These are phyloP conservation scores for Thelonectria blattea DNA, from an alignment of 2,329 filamentous ascomycete genomes.

Conservation along the genomic window DNA sequence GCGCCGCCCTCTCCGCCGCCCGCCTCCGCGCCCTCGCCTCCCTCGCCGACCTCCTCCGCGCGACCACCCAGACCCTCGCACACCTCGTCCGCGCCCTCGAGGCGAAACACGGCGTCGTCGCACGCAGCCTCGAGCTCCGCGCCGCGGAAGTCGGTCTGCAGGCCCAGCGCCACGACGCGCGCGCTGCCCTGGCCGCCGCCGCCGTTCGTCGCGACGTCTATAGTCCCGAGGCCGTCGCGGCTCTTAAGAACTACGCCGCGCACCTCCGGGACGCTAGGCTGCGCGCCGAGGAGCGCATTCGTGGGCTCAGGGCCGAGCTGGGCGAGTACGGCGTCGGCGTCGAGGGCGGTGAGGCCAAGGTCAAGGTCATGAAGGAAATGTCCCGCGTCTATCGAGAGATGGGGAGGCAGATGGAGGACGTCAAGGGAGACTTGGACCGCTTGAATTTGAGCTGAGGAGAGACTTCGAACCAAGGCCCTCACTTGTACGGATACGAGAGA, in stretches of 20 bases:
- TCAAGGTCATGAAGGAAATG: slow-evolving; percentile 60
- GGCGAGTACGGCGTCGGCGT: slow-evolving; percentile 56
- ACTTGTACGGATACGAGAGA: slow-evolving; percentile 6
- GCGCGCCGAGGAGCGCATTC: slow-evolving; percentile 52
- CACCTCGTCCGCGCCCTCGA: slow-evolving; percentile 59
- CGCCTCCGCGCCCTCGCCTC: slow-evolving; percentile 48
- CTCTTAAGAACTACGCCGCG: slow-evolving; percentile 53
- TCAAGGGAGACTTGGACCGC: slow-evolving; percentile 53
- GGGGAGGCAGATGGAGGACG: slow-evolving; percentile 56
- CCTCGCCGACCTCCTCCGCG: slow-evolving; percentile 48
- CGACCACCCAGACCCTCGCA: slow-evolving; percentile 47
- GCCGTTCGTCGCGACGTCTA: slow-evolving; percentile 51
- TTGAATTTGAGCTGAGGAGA: slow-evolving; percentile 35
- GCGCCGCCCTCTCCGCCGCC: slow-evolving; percentile 43
- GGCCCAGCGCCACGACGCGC: slow-evolving; percentile 50
- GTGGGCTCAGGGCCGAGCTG: slow-evolving; percentile 51
- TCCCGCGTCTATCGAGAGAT: slow-evolving; percentile 58
- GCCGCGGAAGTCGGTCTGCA: slow-evolving; percentile 52
- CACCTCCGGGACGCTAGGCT: slow-evolving; percentile 57
- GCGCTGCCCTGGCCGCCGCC: slow-evolving; percentile 45
- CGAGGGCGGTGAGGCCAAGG: slow-evolving; percentile 48
- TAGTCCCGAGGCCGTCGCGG: slow-evolving; percentile 48
- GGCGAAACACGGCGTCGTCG: slow-evolving; percentile 60
- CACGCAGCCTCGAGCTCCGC: slow-evolving; percentile 58
- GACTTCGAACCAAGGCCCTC: not conserved